Percentiles rank a stretch among this genome's conserved stretches.
Evolutionary conservation across 2,329 filamentous ascomycete genomes (phyloP).

Genomic region (Coniochaeta hoffmannii): DNA sequence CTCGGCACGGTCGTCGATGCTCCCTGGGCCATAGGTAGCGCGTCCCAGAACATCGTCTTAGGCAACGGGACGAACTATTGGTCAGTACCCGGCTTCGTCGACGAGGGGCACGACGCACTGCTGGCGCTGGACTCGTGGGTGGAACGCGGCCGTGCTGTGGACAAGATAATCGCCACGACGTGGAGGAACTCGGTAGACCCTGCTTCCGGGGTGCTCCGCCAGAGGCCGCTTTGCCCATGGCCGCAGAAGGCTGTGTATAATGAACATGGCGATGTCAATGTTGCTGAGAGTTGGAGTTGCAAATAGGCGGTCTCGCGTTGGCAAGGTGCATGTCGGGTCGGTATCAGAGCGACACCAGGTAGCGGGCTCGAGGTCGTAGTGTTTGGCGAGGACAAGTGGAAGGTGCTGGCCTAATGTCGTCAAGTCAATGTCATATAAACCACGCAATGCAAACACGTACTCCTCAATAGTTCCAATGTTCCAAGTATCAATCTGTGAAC

Average conservation of each 20-base stretch:
- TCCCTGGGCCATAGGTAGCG: conserved; percentile 26
- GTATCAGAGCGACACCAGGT: too few species aligned
- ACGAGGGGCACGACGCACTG: conserved; percentile 26
- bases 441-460: too few species aligned
- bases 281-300: conserved; percentile 9
- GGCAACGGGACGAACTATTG: conserved; percentile 18
- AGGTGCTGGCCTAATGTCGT: too few species aligned
- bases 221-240: conserved; percentile 17
- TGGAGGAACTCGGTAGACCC: conserved; percentile 10
- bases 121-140: conserved; percentile 29
- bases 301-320: too few species aligned
- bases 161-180: conserved; percentile 13
- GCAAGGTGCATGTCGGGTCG: too few species aligned
- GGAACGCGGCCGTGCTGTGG: conserved; percentile 19
- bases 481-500: too few species aligned
- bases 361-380: too few species aligned
- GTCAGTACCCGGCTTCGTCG: conserved; percentile 27
- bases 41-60: conserved; percentile 18
- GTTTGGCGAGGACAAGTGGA: too few species aligned
- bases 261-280: conserved; percentile 5
- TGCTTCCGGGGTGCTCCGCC: conserved; percentile 12
- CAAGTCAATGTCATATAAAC: too few species aligned
- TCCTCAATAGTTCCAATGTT: too few species aligned
- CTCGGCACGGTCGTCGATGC: conserved; percentile 19
- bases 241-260: conserved; percentile 11